phyloP scores from a whole-genome alignment of 148 eudicot genomes.

The Persicaria maculosa region DNA sequence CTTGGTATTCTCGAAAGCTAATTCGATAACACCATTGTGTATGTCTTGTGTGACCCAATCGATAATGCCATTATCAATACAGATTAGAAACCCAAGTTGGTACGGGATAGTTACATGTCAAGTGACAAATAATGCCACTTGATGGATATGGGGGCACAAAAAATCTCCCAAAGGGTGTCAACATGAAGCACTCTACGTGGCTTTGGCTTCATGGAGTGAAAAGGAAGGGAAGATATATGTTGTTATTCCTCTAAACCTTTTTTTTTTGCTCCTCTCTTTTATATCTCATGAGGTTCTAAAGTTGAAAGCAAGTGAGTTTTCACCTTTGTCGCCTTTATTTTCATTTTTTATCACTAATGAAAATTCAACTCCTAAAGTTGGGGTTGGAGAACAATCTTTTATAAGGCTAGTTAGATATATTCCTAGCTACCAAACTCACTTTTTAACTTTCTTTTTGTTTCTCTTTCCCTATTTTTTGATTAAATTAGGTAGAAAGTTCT shows the following conservation, averaged over 20 bases:
- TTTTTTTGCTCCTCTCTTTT: background rate
- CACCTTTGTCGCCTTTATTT: background rate
- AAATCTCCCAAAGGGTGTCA: background rate
- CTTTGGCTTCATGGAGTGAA: background rate
- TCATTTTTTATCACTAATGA: slow-evolving; percentile 11
- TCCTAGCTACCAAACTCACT: slow-evolving; percentile 9
- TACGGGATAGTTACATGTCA: background rate
- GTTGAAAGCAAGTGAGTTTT: slow-evolving; percentile 8
- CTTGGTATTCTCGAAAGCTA: too few relatives aligned
- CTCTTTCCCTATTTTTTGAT: background rate
- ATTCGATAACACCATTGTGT: too few relatives aligned
- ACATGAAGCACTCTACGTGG: slow-evolving; percentile 8
- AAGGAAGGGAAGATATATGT: background rate
- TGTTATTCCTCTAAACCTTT: background rate
- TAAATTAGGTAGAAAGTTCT: too few relatives aligned
- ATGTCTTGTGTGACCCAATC: too few relatives aligned
- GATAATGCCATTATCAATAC: too few relatives aligned
- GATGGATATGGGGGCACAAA: background rate
- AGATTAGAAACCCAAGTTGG: too few relatives aligned
- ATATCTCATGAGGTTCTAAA: background rate
- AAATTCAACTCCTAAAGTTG: slow-evolving; percentile 13
- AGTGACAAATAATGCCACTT: background rate
- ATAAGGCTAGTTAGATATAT: background rate
- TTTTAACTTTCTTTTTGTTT: background rate
- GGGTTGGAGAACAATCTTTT: slow-evolving; percentile 8